Evolutionary conservation across 2,329 filamentous ascomycete genomes (phyloP), one percentile per base, ranked within the genome.

Genomic region (Aspergillus quadrilineatus): DNA sequence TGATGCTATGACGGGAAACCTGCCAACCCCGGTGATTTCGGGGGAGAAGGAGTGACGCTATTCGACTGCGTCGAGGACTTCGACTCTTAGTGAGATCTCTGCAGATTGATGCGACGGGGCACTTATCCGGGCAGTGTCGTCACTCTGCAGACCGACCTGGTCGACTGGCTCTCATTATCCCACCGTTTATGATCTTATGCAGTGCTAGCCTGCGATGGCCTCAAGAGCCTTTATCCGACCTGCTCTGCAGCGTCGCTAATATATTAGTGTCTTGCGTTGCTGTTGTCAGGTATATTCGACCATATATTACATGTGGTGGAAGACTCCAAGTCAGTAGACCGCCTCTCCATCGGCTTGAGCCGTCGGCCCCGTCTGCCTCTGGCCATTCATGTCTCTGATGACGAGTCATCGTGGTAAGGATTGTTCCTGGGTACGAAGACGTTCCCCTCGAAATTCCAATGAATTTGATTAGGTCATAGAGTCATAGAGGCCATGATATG

Each of bases 71-170:
- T 42, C 4, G 8, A 52, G 34, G 14, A 37, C 37, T 48, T 10
- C 37, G 41, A 12, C 14, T 8, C 29, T 22, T 30, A 47, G 29
- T 47, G 32, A 39, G 43, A 58, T 52, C 54, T 55, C 55, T 57
- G 58, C 58, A 60, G 54, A 43, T 55, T 48, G 51, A 46, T 55
- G 37, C 44, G 48, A 57, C 45, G 48, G 47, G 42, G 43, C 29
- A 53, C 34, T 22, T 30, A 34, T 51, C 42, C 54, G 50, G 50
- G 36, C 50, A 34, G 57, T 57, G 47, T 57, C 57, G 57, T 60
- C 57, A 60, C 53, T 36, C n/a, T 52, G 57, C 57, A 60, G 39
- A 32, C 15, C 22, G 12, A 29, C 17, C 10, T 42, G 14, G 17
- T 50, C n/a, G 15, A 36, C 41, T 36, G 34, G 22, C 15, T 8